A percentile compares a stretch with the other conserved stretches of the same genome.
Evolutionary conservation across 2,329 filamentous ascomycete genomes (phyloP).

Genomic region (Pseudomassariella vexata): DNA sequence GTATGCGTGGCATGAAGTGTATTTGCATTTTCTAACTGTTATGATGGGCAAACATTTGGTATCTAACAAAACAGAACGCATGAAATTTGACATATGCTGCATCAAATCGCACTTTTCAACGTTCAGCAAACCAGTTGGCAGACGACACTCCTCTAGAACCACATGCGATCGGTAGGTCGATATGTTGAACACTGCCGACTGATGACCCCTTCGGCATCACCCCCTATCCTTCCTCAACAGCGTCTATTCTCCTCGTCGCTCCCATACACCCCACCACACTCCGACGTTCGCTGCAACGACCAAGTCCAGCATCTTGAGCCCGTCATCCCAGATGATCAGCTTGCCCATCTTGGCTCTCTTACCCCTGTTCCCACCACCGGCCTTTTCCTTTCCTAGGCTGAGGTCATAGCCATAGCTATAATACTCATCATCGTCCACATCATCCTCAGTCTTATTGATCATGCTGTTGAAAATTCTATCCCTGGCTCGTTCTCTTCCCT

Average conservation of each 20-base stretch:
- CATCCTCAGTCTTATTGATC: slow-evolving; percentile 24
- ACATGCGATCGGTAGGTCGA: too few relatives aligned
- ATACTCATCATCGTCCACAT: slow-evolving; percentile 34
- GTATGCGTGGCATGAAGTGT: too few relatives aligned
- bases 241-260: slow-evolving; percentile 35
- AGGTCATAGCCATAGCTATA: slow-evolving; percentile 50
- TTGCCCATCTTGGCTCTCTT: slow-evolving; percentile 91
- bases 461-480: slow-evolving; percentile 24
- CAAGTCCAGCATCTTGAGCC: slow-evolving; percentile 91
- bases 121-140: too few relatives aligned
- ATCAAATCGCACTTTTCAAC: too few relatives aligned
- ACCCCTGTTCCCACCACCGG: slow-evolving; percentile 79
- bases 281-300: slow-evolving; percentile 87
- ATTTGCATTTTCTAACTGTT: too few relatives aligned
- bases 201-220: too few relatives aligned
- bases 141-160: too few relatives aligned
- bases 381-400: slow-evolving; percentile 73
- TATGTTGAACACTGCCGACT: too few relatives aligned
- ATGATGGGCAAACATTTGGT: too few relatives aligned
- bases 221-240: too few relatives aligned
- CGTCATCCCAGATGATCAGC: slow-evolving; percentile 81
- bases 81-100: too few relatives aligned
- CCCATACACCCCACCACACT: slow-evolving; percentile 89
- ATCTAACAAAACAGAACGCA: too few relatives aligned
- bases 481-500: slow-evolving; percentile 8